Conservation (phyloP, 345 rosid genomes). For the Citrus reticulata region DNA sequence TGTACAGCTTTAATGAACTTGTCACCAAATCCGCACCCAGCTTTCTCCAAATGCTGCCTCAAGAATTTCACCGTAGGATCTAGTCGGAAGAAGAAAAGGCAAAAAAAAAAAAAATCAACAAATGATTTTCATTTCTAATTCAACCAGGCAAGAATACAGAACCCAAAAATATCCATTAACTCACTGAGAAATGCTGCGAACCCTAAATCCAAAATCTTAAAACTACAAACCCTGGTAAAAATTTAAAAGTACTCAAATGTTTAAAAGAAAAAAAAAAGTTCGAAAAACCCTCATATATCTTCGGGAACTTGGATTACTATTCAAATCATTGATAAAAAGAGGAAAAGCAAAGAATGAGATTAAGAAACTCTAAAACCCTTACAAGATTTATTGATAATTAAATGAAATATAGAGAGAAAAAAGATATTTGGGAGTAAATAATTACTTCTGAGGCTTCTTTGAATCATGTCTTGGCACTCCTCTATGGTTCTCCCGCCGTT, state of each 20-base stretch:
- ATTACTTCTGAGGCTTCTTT: constrained; percentile 51
- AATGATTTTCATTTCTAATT: background rate
- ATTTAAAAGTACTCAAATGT: background rate
- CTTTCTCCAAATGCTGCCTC: constrained; percentile 80
- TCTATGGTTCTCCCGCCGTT: constrained; percentile 23
- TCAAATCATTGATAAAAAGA: background rate
- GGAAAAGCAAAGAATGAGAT: background rate
- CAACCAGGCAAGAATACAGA: background rate
- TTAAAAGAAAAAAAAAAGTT: background rate
- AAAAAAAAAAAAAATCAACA: background rate
- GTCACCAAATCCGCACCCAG: constrained; percentile 73
- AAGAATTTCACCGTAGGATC: constrained; percentile 84
- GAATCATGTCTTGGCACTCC: constrained; percentile 50
- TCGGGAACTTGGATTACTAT: background rate
- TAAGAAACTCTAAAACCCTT: background rate
- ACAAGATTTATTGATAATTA: background rate
- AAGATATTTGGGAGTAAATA: background rate
- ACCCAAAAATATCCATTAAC: background rate
- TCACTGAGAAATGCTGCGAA: background rate
- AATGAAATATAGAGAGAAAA: background rate
- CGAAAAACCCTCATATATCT: background rate
- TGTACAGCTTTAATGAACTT: constrained; percentile 70
- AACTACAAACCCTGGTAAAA: constrained; percentile 21
- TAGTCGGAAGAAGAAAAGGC: constrained; percentile 8
- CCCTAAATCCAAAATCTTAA: constrained; percentile 10